Percentiles rank a stretch among this genome's conserved stretches.
phyloP scores from a whole-genome alignment of 2,329 filamentous ascomycete genomes.

The Xylaria sp. region DNA sequence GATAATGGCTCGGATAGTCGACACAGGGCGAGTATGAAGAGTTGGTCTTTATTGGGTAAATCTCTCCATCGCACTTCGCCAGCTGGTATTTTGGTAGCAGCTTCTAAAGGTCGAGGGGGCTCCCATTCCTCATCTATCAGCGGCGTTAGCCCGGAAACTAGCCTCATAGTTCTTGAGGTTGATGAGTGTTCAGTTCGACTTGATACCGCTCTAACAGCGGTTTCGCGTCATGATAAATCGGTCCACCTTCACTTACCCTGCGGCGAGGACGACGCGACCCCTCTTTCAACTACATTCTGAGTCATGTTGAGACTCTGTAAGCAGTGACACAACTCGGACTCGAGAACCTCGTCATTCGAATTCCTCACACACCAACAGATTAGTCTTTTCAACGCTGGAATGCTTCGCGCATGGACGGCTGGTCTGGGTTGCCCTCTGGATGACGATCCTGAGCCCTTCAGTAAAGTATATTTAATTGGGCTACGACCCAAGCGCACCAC shows the following conservation, averaged over 20 bases:
- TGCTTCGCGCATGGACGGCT: neutral
- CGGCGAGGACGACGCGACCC: neutral
- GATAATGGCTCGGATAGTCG: constrained; percentile 71
- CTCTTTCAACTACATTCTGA: constrained; percentile 7
- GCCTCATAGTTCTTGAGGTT: neutral
- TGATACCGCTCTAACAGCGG: neutral
- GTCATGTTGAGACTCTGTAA: constrained; percentile 15
- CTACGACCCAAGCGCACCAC: neutral
- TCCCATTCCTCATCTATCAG: constrained; percentile 19
- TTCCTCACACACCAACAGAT: too few relatives aligned
- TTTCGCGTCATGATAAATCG: neutral
- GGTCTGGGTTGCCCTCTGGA: too few relatives aligned
- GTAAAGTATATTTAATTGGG: neutral
- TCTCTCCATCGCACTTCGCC: constrained; percentile 48
- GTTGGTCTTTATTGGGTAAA: constrained; percentile 53
- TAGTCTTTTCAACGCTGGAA: neutral
- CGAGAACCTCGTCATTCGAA: neutral
- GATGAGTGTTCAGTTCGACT: too few relatives aligned
- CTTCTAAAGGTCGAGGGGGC: constrained; percentile 15
- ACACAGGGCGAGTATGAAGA: constrained; percentile 51
- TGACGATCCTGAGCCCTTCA: neutral
- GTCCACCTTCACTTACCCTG: constrained; percentile 14
- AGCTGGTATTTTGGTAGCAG: constrained; percentile 11
- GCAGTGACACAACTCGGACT: neutral
- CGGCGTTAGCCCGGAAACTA: neutral